Conservation (phyloP, 108 stramenopile genomes). For the Epipyxis sp. region DNA sequence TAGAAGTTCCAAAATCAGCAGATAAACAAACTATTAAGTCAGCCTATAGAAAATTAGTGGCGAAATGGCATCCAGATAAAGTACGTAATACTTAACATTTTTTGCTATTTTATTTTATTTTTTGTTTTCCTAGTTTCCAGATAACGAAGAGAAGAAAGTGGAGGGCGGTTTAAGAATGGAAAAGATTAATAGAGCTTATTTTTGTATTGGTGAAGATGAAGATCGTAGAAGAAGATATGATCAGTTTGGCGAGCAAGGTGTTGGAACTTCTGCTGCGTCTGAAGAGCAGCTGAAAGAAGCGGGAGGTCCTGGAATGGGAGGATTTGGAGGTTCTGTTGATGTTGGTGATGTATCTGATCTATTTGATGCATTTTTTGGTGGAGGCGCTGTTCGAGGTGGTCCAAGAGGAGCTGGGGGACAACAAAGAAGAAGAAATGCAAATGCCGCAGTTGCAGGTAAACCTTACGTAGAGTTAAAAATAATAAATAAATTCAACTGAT, state of each 20-base stretch:
- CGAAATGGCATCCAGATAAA: conserved; percentile 78
- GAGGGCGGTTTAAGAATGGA: conserved; percentile 1
- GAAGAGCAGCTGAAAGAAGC: conserved; percentile 1
- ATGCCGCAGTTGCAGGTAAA: not conserved
- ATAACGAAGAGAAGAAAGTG: conserved; percentile 6
- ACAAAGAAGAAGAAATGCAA: not conserved
- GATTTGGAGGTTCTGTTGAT: conserved; percentile 24
- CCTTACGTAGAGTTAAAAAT: too few species aligned
- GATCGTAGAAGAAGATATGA: conserved; percentile 10
- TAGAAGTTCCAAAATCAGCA: conserved; percentile 67
- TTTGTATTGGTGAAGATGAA: conserved; percentile 10
- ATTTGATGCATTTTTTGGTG: conserved; percentile 34
- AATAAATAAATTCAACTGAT: too few species aligned
- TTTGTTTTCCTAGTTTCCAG: too few species aligned
- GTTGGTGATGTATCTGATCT: conserved; percentile 12
- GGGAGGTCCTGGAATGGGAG: conserved; percentile 18
- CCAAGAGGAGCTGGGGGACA: not conserved
- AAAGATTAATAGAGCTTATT: conserved; percentile 15
- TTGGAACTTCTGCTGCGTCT: conserved; percentile 8
- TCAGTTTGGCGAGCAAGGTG: conserved; percentile 12
- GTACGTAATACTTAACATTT: too few species aligned
- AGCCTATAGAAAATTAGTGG: conserved; percentile 74
- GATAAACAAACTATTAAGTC: conserved; percentile 69
- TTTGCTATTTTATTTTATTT: too few species aligned
- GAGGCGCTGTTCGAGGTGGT: not conserved